Percentiles rank a stretch among this genome's conserved stretches.
These are phyloP conservation scores for Wickerhamiella azymoides DNA, from an alignment of 805 yeast genomes.

Conservation along the genomic window DNA sequence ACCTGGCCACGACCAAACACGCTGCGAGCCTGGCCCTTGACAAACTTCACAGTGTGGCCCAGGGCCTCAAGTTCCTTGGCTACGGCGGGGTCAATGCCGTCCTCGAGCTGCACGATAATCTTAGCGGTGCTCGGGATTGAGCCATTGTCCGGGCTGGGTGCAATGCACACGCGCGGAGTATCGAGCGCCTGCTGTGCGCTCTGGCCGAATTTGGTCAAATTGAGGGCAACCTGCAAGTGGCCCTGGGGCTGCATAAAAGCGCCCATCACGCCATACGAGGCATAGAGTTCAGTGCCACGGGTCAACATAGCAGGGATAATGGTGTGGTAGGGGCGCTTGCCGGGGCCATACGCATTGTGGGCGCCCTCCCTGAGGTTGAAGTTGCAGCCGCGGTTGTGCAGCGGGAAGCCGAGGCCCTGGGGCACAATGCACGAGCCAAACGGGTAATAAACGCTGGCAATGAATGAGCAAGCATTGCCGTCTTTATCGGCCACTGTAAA, in stretches of 20 bases:
- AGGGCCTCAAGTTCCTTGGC: slow-evolving; percentile 32
- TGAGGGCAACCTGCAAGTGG: slow-evolving; percentile 62
- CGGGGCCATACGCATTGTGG: slow-evolving; percentile 49
- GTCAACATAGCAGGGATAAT: slow-evolving; percentile 76
- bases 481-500: slow-evolving; percentile 48
- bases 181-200: slow-evolving; percentile 65
- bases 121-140: slow-evolving; percentile 47
- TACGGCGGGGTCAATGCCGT: slow-evolving; percentile 39
- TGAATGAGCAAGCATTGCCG: slow-evolving; percentile 74
- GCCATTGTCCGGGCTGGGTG: slow-evolving; percentile 46
- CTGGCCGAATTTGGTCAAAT: slow-evolving; percentile 46
- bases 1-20: slow-evolving; percentile 57
- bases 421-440: slow-evolving; percentile 65
- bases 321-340: slow-evolving; percentile 68
- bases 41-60: slow-evolving; percentile 44
- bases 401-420: slow-evolving; percentile 42
- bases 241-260: slow-evolving; percentile 82
- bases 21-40: slow-evolving; percentile 32
- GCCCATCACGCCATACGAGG: slow-evolving; percentile 74
- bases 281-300: slow-evolving; percentile 37
- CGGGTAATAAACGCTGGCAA: slow-evolving; percentile 54
- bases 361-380: slow-evolving; percentile 47
- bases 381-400: slow-evolving; percentile 68
- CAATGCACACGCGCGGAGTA: slow-evolving; percentile 56
- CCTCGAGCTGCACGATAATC: slow-evolving; percentile 51